phyloP scores from a whole-genome alignment of 495 filamentous ascomycete species.

The Podospora australis region DNA sequence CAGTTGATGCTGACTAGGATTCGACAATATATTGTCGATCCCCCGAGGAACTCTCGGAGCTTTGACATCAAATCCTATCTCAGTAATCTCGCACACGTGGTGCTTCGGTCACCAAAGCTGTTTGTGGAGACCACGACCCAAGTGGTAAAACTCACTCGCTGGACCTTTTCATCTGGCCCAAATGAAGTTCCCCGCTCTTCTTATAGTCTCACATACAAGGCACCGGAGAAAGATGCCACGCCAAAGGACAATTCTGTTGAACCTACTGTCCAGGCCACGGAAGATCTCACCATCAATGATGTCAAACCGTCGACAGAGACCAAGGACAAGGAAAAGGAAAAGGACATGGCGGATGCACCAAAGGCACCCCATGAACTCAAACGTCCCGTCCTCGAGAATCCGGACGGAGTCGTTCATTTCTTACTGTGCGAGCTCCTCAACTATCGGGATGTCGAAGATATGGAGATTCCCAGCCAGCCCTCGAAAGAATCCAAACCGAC shows the following conservation, averaged over 20 bases:
- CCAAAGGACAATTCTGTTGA: slow-evolving; percentile 34
- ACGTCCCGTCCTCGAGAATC: slow-evolving; percentile 79
- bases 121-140: slow-evolving; percentile 92
- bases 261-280: slow-evolving; percentile 47
- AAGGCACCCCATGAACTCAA: slow-evolving; percentile 63
- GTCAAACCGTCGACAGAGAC: slow-evolving; percentile 48
- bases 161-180: slow-evolving; percentile 29
- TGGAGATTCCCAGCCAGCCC: slow-evolving; percentile 45
- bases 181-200: slow-evolving; percentile 34
- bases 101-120: slow-evolving; percentile 73
- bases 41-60: slow-evolving; percentile 49
- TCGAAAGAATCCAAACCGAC: slow-evolving; percentile 44
- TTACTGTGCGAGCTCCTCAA: slow-evolving; percentile 88
- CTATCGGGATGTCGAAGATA: slow-evolving; percentile 87
- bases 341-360: slow-evolving; percentile 52
- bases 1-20: slow-evolving; percentile 94
- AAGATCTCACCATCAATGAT: slow-evolving; percentile 46
- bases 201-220: slow-evolving; percentile 22
- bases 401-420: slow-evolving; percentile 94
- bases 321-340: slow-evolving; percentile 46
- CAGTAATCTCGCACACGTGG: slow-evolving; percentile 72
- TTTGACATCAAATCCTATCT: slow-evolving; percentile 69
- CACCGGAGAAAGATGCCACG: slow-evolving; percentile 25
- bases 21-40: slow-evolving; percentile 57
- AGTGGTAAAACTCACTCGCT: slow-evolving; percentile 68